A percentile compares a stretch with the other conserved stretches of the same genome.
These are phyloP conservation scores for Suhomyces kilbournensis DNA, from an alignment of 805 yeast genomes.

Conservation along the genomic window DNA sequence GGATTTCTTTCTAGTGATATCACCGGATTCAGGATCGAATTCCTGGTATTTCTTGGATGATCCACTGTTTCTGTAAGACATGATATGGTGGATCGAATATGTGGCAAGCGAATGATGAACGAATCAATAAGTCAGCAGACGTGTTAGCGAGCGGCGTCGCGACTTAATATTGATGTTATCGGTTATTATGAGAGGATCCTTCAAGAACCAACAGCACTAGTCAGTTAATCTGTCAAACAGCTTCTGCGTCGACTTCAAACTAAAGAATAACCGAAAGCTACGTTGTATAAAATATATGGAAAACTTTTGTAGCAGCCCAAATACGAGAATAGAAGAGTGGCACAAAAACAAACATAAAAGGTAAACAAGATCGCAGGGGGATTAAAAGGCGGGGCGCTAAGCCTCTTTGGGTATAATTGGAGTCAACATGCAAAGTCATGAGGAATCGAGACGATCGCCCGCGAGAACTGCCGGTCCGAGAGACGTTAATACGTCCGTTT, in stretches of 20 bases:
- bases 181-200: not conserved
- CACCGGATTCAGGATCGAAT: slow-evolving; percentile 42
- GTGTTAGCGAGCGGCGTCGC: not conserved
- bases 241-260: not conserved
- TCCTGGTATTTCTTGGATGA: slow-evolving; percentile 30
- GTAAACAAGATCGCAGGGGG: not conserved
- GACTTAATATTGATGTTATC: not conserved
- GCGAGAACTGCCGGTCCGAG: not conserved
- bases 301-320: not conserved
- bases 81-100: slow-evolving; percentile 4
- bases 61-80: slow-evolving; percentile 31
- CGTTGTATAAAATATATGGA: not conserved
- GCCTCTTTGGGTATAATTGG: not conserved
- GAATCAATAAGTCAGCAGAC: not conserved
- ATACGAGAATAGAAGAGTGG: not conserved
- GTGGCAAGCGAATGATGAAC: not conserved
- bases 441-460: not conserved
- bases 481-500: not conserved
- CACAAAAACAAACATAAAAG: not conserved
- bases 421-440: not conserved
- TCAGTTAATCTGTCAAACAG: not conserved
- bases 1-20: slow-evolving; percentile 55
- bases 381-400: not conserved
- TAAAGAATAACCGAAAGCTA: not conserved
- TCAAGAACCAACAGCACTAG: not conserved